Conservation (phyloP, 768 basidiomycete species). For the Holtermannia corniformis region DNA sequence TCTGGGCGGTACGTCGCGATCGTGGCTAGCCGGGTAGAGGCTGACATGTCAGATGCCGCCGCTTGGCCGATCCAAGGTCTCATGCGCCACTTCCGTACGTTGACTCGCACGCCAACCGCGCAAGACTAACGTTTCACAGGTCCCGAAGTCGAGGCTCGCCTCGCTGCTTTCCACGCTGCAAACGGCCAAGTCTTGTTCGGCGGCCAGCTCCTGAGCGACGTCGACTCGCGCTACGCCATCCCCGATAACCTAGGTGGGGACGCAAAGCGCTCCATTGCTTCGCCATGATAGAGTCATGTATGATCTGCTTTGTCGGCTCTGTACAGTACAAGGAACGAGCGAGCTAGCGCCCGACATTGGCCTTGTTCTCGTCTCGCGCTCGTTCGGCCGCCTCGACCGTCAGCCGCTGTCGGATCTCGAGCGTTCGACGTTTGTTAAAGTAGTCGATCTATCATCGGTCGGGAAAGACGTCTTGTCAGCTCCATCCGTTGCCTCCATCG, state of each 20-base stretch:
- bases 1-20: slow-evolving; percentile 53
- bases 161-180: slow-evolving; percentile 60
- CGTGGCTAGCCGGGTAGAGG: background rate
- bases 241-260: slow-evolving; percentile 39
- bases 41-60: slow-evolving; percentile 53
- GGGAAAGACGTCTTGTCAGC: background rate
- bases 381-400: slow-evolving; percentile 33
- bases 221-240: slow-evolving; percentile 28
- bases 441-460: slow-evolving; percentile 73
- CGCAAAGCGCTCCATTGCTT: slow-evolving; percentile 15
- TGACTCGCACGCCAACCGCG: background rate
- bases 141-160: slow-evolving; percentile 83
- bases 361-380: slow-evolving; percentile 13
- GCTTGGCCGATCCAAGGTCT: slow-evolving; percentile 98
- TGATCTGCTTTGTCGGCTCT: too few species aligned
- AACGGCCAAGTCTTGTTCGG: slow-evolving; percentile 84
- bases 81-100: slow-evolving; percentile 82
- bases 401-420: slow-evolving; percentile 42
- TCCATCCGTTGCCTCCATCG: slow-evolving; percentile 19
- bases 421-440: slow-evolving; percentile 80
- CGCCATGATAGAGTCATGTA: too few species aligned
- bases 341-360: slow-evolving; percentile 10
- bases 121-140: slow-evolving; percentile 23
- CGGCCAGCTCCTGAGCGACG: slow-evolving; percentile 50
- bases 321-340: too few species aligned